A percentile compares a stretch with the other conserved stretches of the same genome.
phyloP scores from a whole-genome alignment of 192 early-diverging fungal genomes.

The Ambispora gerdemannii region DNA sequence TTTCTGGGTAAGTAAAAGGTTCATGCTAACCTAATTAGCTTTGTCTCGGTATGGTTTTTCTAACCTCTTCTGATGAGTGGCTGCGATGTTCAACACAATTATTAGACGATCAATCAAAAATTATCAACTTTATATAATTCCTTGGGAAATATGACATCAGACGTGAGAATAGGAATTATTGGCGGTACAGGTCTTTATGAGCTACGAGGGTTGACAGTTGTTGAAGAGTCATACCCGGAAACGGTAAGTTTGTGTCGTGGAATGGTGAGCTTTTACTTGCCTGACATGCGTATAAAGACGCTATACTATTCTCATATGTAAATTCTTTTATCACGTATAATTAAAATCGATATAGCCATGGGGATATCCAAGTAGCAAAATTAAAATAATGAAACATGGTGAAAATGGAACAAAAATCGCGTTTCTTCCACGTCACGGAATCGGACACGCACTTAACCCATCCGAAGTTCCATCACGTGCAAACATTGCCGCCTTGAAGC shows the following conservation, averaged over 20 bases:
- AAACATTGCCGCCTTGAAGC: constrained; percentile 98
- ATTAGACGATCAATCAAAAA: no score
- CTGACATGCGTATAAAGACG: no score
- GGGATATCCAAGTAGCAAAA: constrained; percentile 85
- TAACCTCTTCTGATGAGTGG: no score
- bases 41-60: no score
- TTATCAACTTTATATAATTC: no score
- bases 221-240: constrained; percentile 80
- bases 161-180: constrained; percentile 87
- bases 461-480: constrained; percentile 89
- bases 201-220: constrained; percentile 73
- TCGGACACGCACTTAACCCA: constrained; percentile 81
- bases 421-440: constrained; percentile 95
- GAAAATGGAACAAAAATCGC: constrained; percentile 78
- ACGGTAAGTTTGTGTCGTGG: constrained; percentile 56
- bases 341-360: no score
- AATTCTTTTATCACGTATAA: no score
- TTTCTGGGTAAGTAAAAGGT: no score
- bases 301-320: no score
- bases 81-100: no score
- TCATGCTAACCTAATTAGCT: no score
- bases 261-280: constrained; percentile 2
- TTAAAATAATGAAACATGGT: constrained; percentile 76
- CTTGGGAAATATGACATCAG: constrained; percentile 14
- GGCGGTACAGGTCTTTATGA: constrained; percentile 93